A percentile compares a stretch with the other conserved stretches of the same genome.
phyloP scores from a whole-genome alignment of 2,329 filamentous ascomycete genomes.

The Simplicillium sp. region DNA sequence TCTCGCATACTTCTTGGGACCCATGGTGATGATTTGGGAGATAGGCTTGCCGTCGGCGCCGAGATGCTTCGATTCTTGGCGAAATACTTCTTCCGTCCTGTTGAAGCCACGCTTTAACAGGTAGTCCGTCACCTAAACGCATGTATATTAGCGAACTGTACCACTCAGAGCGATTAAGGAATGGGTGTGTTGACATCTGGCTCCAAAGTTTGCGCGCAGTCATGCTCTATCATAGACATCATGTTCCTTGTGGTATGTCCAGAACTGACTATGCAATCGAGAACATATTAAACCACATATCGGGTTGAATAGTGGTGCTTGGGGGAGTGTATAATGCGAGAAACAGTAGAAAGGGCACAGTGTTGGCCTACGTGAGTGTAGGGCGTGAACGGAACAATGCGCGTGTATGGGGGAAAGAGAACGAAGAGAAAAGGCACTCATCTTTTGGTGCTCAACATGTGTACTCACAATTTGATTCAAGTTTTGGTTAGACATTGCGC shows the following conservation, averaged over 20 bases:
- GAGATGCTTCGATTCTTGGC: conserved; percentile 78
- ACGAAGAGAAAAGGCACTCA: no score
- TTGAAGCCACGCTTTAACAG: conserved; percentile 92
- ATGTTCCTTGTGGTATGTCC: no score
- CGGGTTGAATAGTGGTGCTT: no score
- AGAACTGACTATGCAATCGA: no score
- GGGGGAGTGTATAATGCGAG: no score
- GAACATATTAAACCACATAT: no score
- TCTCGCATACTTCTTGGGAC: conserved; percentile 67
- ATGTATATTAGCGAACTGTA: conserved; percentile 7
- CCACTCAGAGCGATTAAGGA: not conserved
- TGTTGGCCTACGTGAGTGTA: not conserved
- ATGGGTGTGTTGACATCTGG: not conserved
- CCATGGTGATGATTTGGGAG: conserved; percentile 56
- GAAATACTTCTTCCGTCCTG: conserved; percentile 82
- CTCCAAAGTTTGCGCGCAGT: no score
- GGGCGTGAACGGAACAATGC: not conserved
- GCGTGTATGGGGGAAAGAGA: no score
- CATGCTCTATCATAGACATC: no score
- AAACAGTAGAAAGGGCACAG: not conserved
- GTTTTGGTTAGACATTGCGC: conserved; percentile 70
- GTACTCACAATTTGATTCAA: conserved; percentile 86
- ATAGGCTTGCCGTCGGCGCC: conserved; percentile 74
- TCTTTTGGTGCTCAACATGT: conserved; percentile 8
- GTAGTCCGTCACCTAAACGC: conserved; percentile 73